Percentiles rank a stretch among this genome's conserved stretches.
Evolutionary conservation across 106 monocot species (phyloP).

Genomic region (Dendrobium officinale): DNA sequence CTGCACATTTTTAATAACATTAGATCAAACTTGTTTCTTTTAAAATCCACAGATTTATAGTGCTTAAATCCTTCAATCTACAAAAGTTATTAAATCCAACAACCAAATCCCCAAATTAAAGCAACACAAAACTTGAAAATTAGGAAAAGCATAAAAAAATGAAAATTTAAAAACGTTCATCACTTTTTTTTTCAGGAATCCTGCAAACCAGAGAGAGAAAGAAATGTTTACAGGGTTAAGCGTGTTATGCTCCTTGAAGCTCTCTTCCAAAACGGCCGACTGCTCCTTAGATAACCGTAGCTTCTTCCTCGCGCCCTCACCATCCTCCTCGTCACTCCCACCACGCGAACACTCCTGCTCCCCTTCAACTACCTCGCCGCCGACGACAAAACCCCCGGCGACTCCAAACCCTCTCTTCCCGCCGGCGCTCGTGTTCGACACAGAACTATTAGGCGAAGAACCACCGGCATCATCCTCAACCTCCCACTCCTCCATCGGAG

Average conservation of each 20-base stretch:
- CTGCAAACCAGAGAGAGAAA: background rate
- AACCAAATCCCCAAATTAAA: no score
- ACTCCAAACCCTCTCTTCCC: constrained; percentile 4
- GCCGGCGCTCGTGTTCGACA: constrained; percentile 4
- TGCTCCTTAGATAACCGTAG: constrained; percentile 74
- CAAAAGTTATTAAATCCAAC: no score
- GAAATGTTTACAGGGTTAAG: constrained; percentile 58
- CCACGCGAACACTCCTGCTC: constrained; percentile 21
- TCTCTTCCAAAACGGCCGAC: constrained; percentile 65
- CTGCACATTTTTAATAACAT: background rate
- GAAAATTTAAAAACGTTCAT: no score
- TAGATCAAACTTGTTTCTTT: no score
- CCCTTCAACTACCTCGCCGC: background rate
- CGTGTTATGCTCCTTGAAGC: constrained; percentile 79
- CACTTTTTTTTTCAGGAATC: no score
- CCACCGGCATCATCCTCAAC: constrained; percentile 4
- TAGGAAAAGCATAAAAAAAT: no score
- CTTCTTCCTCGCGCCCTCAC: constrained; percentile 63
- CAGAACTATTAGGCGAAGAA: constrained; percentile 14
- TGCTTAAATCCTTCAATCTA: no score
- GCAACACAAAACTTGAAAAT: no score
- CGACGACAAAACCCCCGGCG: background rate
- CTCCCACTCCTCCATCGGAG: constrained; percentile 9
- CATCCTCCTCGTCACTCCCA: constrained; percentile 42
- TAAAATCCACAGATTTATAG: no score